phyloP scores from a whole-genome alignment of 768 basidiomycete species.

The Cystofilobasidium capitatum region DNA sequence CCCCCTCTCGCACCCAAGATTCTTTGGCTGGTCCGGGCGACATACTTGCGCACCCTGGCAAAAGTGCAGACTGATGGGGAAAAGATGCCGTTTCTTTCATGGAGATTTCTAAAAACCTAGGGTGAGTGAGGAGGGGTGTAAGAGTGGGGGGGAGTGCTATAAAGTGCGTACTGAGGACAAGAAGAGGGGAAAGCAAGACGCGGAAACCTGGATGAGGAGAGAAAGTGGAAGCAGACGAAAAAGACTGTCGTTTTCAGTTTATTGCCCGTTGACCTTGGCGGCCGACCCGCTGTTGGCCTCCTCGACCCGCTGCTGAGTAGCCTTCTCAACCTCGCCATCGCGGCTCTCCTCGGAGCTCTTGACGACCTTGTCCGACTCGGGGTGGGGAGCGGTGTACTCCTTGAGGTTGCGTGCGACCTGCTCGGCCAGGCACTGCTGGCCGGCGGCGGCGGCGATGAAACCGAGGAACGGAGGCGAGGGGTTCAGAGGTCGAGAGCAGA shows the following conservation, averaged over 20 bases:
- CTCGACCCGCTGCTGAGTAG: neutral
- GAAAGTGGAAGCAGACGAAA: neutral
- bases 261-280: constrained; percentile 2
- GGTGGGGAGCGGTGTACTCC: constrained; percentile 38
- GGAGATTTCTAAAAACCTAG: too few relatives aligned
- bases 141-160: too few relatives aligned
- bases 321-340: constrained; percentile 8
- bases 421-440: constrained; percentile 52
- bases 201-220: neutral
- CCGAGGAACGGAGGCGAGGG: constrained; percentile 96
- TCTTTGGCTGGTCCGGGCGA: too few relatives aligned
- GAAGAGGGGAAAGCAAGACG: neutral
- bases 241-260: too few relatives aligned
- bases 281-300: neutral
- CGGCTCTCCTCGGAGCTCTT: constrained; percentile 34
- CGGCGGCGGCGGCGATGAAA: constrained; percentile 72
- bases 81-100: too few relatives aligned
- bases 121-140: too few relatives aligned
- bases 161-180: too few relatives aligned
- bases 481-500: constrained; percentile 94
- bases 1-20: too few relatives aligned
- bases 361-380: constrained; percentile 34
- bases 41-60: too few relatives aligned
- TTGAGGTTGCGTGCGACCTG: constrained; percentile 59
- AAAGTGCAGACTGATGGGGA: too few relatives aligned